These are phyloP conservation scores for Elymus sibiricus DNA, from an alignment of 176 grass and related monocot genomes.

Conservation along the genomic window DNA sequence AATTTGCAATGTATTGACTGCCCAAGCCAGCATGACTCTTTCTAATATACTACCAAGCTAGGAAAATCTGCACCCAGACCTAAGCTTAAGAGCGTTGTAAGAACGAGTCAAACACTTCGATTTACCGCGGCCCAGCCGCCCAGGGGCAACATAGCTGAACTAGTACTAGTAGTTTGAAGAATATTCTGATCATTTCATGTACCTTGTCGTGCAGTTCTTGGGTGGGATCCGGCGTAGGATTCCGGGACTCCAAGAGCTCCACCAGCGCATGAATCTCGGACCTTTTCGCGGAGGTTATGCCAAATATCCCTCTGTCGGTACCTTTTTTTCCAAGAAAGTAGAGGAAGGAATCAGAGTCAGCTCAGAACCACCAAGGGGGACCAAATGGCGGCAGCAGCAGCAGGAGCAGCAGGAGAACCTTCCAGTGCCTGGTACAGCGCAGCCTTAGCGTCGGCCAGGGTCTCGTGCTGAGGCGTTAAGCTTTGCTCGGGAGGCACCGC, in stretches of 20 bases:
- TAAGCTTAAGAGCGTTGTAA: neutral
- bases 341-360: neutral
- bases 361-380: neutral
- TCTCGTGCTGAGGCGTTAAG: neutral
- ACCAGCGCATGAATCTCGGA: conserved; percentile 72
- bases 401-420: conserved; percentile 16
- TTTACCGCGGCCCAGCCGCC: neutral
- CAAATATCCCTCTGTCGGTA: conserved; percentile 72
- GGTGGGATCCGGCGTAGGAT: conserved; percentile 76
- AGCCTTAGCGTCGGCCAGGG: conserved; percentile 36
- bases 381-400: neutral
- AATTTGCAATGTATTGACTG: neutral
- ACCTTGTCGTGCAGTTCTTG: conserved; percentile 65
- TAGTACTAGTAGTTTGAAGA: neutral
- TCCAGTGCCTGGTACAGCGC: conserved; percentile 49
- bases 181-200: neutral
- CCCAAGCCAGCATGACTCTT: neutral
- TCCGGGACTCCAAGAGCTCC: conserved; percentile 67
- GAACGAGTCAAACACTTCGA: neutral
- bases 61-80: neutral
- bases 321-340: conserved; percentile 25
- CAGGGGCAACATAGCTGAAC: neutral
- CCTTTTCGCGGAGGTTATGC: conserved; percentile 60
- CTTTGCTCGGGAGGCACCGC: conserved; percentile 27
- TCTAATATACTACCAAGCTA: conserved; percentile 14